These are phyloP conservation scores for Posidonia oceanica DNA, from an alignment of 116 monocot species.

Conservation along the genomic window DNA sequence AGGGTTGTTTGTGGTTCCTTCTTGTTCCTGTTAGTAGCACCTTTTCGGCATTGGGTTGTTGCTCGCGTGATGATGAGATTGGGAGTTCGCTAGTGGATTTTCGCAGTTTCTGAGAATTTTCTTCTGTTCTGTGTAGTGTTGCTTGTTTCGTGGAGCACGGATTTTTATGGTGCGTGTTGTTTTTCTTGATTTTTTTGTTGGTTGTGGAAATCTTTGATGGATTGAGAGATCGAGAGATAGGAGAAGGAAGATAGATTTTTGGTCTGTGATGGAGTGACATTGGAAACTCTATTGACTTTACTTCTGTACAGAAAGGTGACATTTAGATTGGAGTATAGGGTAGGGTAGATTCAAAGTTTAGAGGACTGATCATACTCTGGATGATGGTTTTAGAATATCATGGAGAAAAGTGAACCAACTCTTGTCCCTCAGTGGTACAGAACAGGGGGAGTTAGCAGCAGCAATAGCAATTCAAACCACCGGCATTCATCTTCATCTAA, in stretches of 20 bases:
- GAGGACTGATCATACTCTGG: neutral
- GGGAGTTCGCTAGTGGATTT: no score
- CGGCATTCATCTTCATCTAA: conserved; percentile 24
- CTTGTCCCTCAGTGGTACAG: conserved; percentile 79
- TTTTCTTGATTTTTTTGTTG: conserved; percentile 1
- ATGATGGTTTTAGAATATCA: conserved; percentile 42
- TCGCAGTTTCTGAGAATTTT: no score
- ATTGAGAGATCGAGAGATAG: neutral
- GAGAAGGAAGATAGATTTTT: neutral
- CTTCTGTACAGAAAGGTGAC: conserved; percentile 5
- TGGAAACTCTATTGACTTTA: conserved; percentile 1
- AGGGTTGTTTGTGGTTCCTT: no score
- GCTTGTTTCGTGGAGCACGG: neutral
- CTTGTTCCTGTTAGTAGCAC: no score
- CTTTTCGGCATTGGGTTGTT: no score
- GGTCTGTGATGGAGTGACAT: neutral
- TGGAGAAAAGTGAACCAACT: conserved; percentile 81
- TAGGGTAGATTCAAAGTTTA: conserved; percentile 3
- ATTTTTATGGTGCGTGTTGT: neutral
- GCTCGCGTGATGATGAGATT: no score
- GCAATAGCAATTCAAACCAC: conserved; percentile 26
- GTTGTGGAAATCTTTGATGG: neutral
- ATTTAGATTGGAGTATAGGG: conserved; percentile 2
- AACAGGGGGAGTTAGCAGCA: conserved; percentile 11
- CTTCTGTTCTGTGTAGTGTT: no score